These are phyloP conservation scores for Termitomyces eurrhizus DNA, from an alignment of 768 basidiomycete genomes.

Conservation along the genomic window DNA sequence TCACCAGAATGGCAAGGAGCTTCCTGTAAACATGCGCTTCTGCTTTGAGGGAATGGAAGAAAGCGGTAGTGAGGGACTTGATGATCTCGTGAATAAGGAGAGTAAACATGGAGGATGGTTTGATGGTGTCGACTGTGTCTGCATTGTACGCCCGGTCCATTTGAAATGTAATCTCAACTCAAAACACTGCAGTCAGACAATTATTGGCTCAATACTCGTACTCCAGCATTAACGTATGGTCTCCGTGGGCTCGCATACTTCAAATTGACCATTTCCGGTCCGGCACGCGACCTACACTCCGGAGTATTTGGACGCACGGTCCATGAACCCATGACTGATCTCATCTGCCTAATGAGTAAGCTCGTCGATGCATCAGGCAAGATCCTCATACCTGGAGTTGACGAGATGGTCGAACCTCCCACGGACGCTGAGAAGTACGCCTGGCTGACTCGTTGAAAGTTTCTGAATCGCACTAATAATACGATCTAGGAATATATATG, in stretches of 20 bases:
- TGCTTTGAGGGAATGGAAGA: slow-evolving; percentile 99
- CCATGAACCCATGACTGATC: slow-evolving; percentile 93
- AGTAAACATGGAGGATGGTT: slow-evolving; percentile 75
- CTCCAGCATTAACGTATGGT: slow-evolving; percentile 81
- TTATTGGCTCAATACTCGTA: slow-evolving; percentile 88
- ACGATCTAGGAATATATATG: slow-evolving; percentile 52
- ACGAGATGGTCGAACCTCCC: slow-evolving; percentile 75
- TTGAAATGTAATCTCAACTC: not conserved
- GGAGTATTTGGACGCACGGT: slow-evolving; percentile 82
- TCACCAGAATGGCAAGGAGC: slow-evolving; percentile 52
- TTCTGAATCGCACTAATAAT: not conserved
- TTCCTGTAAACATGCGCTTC: slow-evolving; percentile 88
- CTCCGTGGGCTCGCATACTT: slow-evolving; percentile 88
- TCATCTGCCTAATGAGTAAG: slow-evolving; percentile 77
- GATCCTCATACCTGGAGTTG: slow-evolving; percentile 86
- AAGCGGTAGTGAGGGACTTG: slow-evolving; percentile 85
- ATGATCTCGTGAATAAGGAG: slow-evolving; percentile 79
- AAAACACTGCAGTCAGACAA: slow-evolving; percentile 68
- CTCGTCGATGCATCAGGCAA: slow-evolving; percentile 77
- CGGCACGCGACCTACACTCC: slow-evolving; percentile 85
- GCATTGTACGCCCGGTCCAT: slow-evolving; percentile 60
- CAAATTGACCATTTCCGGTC: slow-evolving; percentile 78
- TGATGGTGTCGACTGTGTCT: slow-evolving; percentile 85
- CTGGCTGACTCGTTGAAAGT: not conserved
- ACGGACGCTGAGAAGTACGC: slow-evolving; percentile 68